Evolutionary conservation across 164 flowering plant genomes (phyloP), one percentile per base, ranked within the genome.

Genomic region (Dillenia suffruticosa): DNA sequence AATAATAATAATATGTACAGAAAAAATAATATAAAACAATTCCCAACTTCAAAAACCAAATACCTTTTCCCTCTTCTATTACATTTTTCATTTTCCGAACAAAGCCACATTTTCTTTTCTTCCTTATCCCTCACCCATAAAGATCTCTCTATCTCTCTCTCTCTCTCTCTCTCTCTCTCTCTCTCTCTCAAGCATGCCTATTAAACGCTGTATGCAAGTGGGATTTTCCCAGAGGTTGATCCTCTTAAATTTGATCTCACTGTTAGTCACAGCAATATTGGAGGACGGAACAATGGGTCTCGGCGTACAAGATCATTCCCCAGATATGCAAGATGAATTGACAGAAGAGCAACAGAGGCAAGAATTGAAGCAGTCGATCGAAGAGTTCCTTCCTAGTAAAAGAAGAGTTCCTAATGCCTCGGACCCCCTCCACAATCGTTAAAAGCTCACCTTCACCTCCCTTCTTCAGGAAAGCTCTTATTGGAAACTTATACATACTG

Each of bases 401-500:
- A 80, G 87, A 48, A 76, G 63, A 62, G 82, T 82, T 22, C 84
- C 84, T 1, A 72, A 78, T 48, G 77, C 77, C n/a, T 71, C 86
- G n/a, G 86, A 82, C 61, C 86, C 86, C 58, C 87, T 82, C 16
- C 87, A 82, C 75, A 82, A 82, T 59, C 84, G 87, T 16, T 82
- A 70, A 74, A 51, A 26, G 9, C 19, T 19, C 48, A 26, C 8
- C 32, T 60, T 9, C 61, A 19, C 40, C 40, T 32, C 40, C 7
- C 40, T 32, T 32, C 40, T 32, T 32, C 40, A 32, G 40, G 4
- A 32, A 32, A 32, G 40, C 6, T 6, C 40, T 32, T 5, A 32
- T 32, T 32, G 6, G 40, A 32, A 32, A 32, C 40, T 32, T 32
- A 32, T 5, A 32, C 40, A 32, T 32, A 32, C 40, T 5, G 5